Evolutionary conservation across 225 moss, liverwort and hornwort genomes (phyloP).

Genomic region (Neckera pumila): DNA sequence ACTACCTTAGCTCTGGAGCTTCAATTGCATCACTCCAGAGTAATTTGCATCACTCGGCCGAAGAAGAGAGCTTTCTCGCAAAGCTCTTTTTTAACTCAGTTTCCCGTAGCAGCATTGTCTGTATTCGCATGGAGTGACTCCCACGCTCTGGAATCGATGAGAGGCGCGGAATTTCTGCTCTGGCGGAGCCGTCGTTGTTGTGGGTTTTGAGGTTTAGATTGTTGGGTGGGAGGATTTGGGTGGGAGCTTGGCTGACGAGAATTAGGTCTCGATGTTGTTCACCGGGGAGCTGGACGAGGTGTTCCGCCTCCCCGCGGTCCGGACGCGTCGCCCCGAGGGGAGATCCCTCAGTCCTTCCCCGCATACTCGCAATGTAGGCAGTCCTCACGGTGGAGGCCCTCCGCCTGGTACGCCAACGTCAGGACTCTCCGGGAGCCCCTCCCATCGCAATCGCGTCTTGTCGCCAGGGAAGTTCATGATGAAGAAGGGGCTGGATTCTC

Average conservation of each 20-base stretch:
- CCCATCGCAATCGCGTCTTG: conserved; percentile 20
- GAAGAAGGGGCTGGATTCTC: conserved; percentile 34
- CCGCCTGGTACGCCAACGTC: conserved; percentile 9
- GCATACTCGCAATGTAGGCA: conserved; percentile 3
- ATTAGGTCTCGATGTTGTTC: conserved; percentile 19
- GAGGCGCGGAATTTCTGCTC: neutral
- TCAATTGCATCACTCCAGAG: neutral
- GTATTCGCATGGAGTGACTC: neutral
- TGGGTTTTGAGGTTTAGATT: neutral
- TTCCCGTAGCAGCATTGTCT: neutral
- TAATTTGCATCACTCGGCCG: neutral
- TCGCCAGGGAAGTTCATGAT: conserved; percentile 38
- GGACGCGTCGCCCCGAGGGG: conserved; percentile 12
- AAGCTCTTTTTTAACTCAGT: neutral
- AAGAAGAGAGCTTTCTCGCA: neutral
- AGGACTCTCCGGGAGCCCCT: conserved; percentile 24
- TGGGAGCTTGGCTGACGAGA: neutral
- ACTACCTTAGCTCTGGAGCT: neutral
- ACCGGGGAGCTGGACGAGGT: conserved; percentile 36
- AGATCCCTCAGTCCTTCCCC: conserved; percentile 23
- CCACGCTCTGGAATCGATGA: neutral
- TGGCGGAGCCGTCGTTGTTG: neutral
- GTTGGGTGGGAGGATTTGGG: neutral
- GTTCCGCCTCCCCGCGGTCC: conserved; percentile 37
- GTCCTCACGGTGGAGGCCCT: conserved; percentile 8